phyloP scores from a whole-genome alignment of 495 filamentous ascomycete genomes.

The Glutinoglossum americanum region DNA sequence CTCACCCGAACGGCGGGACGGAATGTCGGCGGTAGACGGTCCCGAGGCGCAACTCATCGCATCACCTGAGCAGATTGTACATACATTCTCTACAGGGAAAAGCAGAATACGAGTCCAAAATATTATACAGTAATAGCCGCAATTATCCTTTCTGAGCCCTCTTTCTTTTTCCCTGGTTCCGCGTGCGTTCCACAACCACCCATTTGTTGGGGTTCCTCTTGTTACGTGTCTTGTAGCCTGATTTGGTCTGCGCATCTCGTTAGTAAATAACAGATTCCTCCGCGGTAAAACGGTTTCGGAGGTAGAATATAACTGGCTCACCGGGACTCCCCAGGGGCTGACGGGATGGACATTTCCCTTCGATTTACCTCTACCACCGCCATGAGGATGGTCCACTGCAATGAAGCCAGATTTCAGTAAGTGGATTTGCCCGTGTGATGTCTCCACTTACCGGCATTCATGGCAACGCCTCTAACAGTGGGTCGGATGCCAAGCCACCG shows the following conservation, averaged over 20 bases:
- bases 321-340: constrained; percentile 88
- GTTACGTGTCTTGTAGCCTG: constrained; percentile 84
- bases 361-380: constrained; percentile 94
- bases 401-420: background rate
- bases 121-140: background rate
- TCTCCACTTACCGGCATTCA: constrained; percentile 59
- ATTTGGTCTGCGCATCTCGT: constrained; percentile 48
- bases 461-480: constrained; percentile 87
- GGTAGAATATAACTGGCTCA: constrained; percentile 28
- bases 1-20: background rate
- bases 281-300: background rate
- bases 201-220: constrained; percentile 23
- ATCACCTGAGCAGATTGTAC: background rate
- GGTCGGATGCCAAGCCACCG: constrained; percentile 86
- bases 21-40: background rate
- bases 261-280: background rate
- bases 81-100: background rate
- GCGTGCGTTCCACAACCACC: constrained; percentile 18
- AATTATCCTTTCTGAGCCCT: constrained; percentile 1
- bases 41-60: background rate
- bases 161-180: constrained; percentile 24
- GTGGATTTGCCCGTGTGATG: background rate
- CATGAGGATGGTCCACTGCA: constrained; percentile 77
- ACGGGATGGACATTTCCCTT: constrained; percentile 92
- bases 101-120: background rate